Evolutionary conservation across 257 asterid genomes (phyloP).

Genomic region (Solanum bukasovii): DNA sequence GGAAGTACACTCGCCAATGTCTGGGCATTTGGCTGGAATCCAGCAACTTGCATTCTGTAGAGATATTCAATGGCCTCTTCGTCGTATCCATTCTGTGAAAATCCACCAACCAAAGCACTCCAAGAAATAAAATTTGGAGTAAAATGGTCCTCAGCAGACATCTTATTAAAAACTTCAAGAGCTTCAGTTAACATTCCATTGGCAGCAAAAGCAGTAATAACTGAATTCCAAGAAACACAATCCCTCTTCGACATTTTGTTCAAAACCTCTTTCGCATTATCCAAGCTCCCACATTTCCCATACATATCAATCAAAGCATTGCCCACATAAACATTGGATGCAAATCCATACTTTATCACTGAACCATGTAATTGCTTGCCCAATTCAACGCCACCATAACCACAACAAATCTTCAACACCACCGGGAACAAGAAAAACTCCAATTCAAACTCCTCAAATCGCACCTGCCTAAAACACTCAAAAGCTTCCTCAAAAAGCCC

Average conservation of each 20-base stretch:
- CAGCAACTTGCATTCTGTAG: conserved; percentile 36
- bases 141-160: conserved; percentile 30
- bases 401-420: conserved; percentile 54
- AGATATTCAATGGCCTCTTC: conserved; percentile 50
- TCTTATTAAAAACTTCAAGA: conserved; percentile 26
- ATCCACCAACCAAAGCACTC: conserved; percentile 66
- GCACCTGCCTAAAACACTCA: conserved; percentile 22
- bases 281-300: conserved; percentile 54
- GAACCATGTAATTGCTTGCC: conserved; percentile 66
- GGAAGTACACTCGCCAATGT: conserved; percentile 57
- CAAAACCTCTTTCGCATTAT: conserved; percentile 41
- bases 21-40: conserved; percentile 52
- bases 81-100: conserved; percentile 53
- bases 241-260: conserved; percentile 32
- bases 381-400: conserved; percentile 50
- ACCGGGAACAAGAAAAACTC: conserved; percentile 64
- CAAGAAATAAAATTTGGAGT: conserved; percentile 53
- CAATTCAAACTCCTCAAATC: conserved; percentile 41
- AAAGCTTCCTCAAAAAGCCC: conserved; percentile 38
- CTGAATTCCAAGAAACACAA: conserved; percentile 68
- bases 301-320: conserved; percentile 76
- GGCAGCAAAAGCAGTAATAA: conserved; percentile 52
- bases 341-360: conserved; percentile 36
- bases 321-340: conserved; percentile 45
- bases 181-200: conserved; percentile 52